phyloP scores from a whole-genome alignment of 2,329 filamentous ascomycete genomes.

The Aspergillus terreus region DNA sequence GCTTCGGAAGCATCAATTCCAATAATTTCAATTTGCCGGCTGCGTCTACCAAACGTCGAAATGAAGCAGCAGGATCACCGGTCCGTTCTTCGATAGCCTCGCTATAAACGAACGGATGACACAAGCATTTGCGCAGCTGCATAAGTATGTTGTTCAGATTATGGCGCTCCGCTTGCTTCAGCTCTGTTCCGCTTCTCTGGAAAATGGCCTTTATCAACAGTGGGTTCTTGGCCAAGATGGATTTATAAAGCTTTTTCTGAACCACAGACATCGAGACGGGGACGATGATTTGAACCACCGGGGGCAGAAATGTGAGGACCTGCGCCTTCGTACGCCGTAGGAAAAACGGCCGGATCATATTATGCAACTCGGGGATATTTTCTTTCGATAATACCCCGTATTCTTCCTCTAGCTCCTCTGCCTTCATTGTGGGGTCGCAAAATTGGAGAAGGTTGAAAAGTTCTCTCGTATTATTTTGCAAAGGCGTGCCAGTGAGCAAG shows the following conservation, averaged over 20 bases:
- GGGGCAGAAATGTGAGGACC: constrained; percentile 85
- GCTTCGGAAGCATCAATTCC: constrained; percentile 79
- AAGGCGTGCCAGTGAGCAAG: constrained; percentile 79
- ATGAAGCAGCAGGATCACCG: constrained; percentile 57
- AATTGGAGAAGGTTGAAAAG: constrained; percentile 97
- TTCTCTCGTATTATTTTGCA: constrained; percentile 82
- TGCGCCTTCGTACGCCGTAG: constrained; percentile 80
- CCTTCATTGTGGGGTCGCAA: constrained; percentile 69
- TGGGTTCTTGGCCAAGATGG: constrained; percentile 83
- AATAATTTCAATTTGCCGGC: constrained; percentile 84
- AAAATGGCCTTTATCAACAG: constrained; percentile 84
- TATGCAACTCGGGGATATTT: constrained; percentile 75
- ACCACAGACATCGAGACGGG: constrained; percentile 93
- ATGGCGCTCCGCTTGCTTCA: constrained; percentile 69
- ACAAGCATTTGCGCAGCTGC: constrained; percentile 90
- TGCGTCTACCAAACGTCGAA: constrained; percentile 84
- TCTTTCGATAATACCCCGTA: constrained; percentile 78
- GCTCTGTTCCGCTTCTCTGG: constrained; percentile 51
- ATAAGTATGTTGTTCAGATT: constrained; percentile 92
- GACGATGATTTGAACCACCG: constrained; percentile 91
- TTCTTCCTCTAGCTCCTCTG: constrained; percentile 68
- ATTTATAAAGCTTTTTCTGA: constrained; percentile 92
- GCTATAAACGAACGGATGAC: constrained; percentile 94
- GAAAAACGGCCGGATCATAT: constrained; percentile 71
- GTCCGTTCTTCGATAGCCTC: constrained; percentile 80